Percentiles rank a stretch among this genome's conserved stretches.
These are phyloP conservation scores for Sporothrix brunneoviolacea DNA, from an alignment of 2,329 filamentous ascomycete genomes.

Conservation along the genomic window DNA sequence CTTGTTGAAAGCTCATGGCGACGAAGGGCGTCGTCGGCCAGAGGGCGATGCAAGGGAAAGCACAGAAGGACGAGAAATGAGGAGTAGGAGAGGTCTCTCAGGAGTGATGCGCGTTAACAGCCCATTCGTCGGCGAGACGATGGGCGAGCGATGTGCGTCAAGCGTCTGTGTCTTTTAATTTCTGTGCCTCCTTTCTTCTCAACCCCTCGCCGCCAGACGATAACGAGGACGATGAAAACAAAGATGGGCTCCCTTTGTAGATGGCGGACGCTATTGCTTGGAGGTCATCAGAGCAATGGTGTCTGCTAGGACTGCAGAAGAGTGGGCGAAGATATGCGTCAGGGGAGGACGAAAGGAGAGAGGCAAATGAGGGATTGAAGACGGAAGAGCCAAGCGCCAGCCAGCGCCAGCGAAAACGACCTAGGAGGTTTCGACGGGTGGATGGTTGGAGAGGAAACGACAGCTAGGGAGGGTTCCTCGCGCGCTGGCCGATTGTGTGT, in stretches of 20 bases:
- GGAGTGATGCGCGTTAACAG: not conserved
- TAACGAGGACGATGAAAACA: conserved; percentile 1
- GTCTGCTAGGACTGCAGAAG: not conserved
- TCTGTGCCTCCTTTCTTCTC: not conserved
- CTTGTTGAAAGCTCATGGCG: conserved; percentile 55
- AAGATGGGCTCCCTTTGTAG: not conserved
- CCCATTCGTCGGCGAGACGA: not conserved
- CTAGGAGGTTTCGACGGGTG: not conserved
- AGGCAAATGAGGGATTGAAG: conserved; percentile 1
- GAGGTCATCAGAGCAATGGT: conserved; percentile 11
- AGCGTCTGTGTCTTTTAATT: not conserved
- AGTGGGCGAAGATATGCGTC: not conserved
- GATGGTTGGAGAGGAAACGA: not conserved
- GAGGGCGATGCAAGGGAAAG: not conserved
- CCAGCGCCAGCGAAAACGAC: not conserved
- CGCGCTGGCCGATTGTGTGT: not conserved
- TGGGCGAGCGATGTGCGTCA: not conserved
- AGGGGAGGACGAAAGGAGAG: not conserved
- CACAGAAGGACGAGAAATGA: not conserved
- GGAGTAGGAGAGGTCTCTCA: not conserved
- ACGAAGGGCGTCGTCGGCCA: not conserved
- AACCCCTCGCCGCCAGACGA: not conserved
- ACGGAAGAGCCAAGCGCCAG: conserved; percentile 9
- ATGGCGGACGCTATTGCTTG: conserved; percentile 1
- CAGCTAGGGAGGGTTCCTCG: not conserved